A percentile compares a stretch with the other conserved stretches of the same genome.
Evolutionary conservation across 2,329 filamentous ascomycete genomes (phyloP).

Genomic region (Hymenoscyphus linearis): DNA sequence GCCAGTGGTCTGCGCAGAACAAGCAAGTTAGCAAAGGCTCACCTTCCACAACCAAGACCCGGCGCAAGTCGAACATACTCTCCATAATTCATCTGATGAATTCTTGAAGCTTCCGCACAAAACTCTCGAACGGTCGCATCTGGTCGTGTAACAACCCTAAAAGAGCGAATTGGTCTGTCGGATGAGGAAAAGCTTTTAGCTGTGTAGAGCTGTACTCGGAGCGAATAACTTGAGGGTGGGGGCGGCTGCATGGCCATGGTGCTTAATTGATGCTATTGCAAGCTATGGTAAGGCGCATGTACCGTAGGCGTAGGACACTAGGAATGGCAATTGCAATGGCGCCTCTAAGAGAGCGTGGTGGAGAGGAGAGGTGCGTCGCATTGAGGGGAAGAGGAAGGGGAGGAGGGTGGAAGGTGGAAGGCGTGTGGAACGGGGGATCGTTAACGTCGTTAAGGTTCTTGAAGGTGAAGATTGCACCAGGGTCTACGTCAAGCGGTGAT

Average conservation of each 20-base stretch:
- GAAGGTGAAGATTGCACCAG: no score
- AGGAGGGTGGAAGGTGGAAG: background rate
- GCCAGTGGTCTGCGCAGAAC: conserved; percentile 22
- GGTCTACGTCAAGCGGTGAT: no score
- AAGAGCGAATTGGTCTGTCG: conserved; percentile 27
- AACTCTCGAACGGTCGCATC: conserved; percentile 29
- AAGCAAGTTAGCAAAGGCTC: conserved; percentile 10
- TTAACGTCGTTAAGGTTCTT: no score
- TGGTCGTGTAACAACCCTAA: conserved; percentile 28
- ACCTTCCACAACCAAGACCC: background rate
- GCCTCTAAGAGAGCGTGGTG: background rate
- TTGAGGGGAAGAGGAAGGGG: conserved; percentile 8
- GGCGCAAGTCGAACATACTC: conserved; percentile 19
- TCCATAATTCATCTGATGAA: conserved; percentile 31
- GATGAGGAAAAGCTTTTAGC: conserved; percentile 15
- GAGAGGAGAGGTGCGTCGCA: conserved; percentile 9
- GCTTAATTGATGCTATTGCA: background rate
- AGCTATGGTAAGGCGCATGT: conserved; percentile 11
- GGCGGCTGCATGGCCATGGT: conserved; percentile 22
- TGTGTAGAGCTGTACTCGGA: conserved; percentile 29
- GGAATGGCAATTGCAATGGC: conserved; percentile 5
- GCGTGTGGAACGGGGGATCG: no score
- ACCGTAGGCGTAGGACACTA: no score
- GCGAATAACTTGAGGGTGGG: conserved; percentile 27
- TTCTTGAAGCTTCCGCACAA: conserved; percentile 27